Base-by-base conservation (phyloP, 2,329 filamentous ascomycete species). In the Colletotrichum sp. region DNA sequence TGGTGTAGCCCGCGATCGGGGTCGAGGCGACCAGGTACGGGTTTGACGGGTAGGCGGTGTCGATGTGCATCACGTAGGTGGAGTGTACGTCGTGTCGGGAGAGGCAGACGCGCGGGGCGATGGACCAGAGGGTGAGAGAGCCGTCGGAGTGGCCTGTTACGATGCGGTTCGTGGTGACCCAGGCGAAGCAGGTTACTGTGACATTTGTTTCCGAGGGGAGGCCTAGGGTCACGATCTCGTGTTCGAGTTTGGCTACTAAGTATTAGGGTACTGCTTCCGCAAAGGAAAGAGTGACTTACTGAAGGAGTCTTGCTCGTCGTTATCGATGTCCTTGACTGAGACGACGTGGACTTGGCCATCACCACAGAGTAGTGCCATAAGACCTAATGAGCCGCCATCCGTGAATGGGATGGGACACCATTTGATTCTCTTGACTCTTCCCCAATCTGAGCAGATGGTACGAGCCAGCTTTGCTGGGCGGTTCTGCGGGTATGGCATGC, bases 81-180 rank as follows among this genome's bases (percentile, higher is more conserved):
- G 88, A 87, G 79, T 92, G 90, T n/a, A 89, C 84, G 6, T 88
- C 85, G 65, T 90, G 87, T 4, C 90, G 87, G 57, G 88, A 87
- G 32, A 92, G 83, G 67, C 91, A 82, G 30, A 84, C 82, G 60
- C 81, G 83, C 1, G 90, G 90, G 52, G 85, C 84, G 57, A 92
- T 79, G 13, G 90, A 92, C 90, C 90, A 92, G 13, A 92, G 83
- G 24, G 86, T 86, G 44, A 92, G 84, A 24, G 88, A 90, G 36
- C 91, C 91, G 76, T 92, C 91, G 0, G 86, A 87, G 79, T 92
- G 90, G 65, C 90, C 91, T 34, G 90, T 83, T 1, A 86, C 89
- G 52, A 92, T 82, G 26, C 90, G 88, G 79, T 92, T 92, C 77
- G 87, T 86, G 75, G 87, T 89, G 39, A 88, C 82, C 91, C 91